Percentiles rank a stretch among this genome's conserved stretches.
Evolutionary conservation across 2,329 filamentous ascomycete genomes (phyloP).

Genomic region (Annulohypoxylon truncatum): DNA sequence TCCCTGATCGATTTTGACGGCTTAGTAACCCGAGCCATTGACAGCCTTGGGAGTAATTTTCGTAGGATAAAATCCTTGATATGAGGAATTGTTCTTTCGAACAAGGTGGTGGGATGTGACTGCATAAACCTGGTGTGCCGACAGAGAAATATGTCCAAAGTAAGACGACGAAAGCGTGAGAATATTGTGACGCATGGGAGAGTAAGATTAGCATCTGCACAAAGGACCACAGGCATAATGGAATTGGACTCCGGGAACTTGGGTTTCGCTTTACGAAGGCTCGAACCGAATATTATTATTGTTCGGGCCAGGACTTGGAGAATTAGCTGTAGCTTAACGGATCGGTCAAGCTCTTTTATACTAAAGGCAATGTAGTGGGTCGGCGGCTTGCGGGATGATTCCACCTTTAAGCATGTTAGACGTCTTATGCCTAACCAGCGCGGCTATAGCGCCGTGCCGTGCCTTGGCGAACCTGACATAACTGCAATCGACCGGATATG

Average conservation of each 20-base stretch:
- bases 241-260: constrained; percentile 20
- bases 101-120: constrained; percentile 9
- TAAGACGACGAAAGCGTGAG: constrained; percentile 5
- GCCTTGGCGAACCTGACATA: constrained; percentile 36
- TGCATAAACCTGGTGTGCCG: constrained; percentile 7
- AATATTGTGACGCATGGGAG: constrained; percentile 8
- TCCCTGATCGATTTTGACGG: background rate
- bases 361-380: constrained; percentile 20
- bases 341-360: constrained; percentile 27
- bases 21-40: background rate
- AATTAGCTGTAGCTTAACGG: constrained; percentile 18
- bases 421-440: constrained; percentile 16
- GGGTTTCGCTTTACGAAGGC: constrained; percentile 17
- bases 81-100: background rate
- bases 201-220: constrained; percentile 38
- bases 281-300: constrained; percentile 20
- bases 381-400: constrained; percentile 31
- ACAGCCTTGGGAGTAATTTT: background rate
- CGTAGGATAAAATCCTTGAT: constrained; percentile 3
- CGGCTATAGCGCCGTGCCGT: constrained; percentile 23
- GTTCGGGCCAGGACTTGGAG: constrained; percentile 24
- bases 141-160: background rate
- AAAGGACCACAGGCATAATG: constrained; percentile 15
- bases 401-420: constrained; percentile 14
- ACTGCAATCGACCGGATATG: constrained; percentile 40